Conservation (phyloP, 805 yeast species). For the Yarrowia yakushimensis region DNA sequence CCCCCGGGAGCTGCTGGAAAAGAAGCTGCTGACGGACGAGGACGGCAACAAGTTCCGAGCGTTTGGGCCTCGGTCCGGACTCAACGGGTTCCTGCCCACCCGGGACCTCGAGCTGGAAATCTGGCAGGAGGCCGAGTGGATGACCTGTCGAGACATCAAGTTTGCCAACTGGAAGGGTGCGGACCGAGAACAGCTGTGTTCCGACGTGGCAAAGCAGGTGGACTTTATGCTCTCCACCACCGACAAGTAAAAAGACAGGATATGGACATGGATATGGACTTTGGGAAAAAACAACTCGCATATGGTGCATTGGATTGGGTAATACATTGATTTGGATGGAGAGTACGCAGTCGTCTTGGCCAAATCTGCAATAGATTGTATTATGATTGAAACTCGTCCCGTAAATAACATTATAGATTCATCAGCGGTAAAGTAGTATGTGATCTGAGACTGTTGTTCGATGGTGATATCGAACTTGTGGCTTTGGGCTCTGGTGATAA, state of each 20-base stretch:
- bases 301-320: not conserved
- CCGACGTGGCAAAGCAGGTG: conserved; percentile 23
- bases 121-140: conserved; percentile 32
- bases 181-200: conserved; percentile 20
- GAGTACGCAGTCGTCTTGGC: too few species aligned
- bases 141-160: conserved; percentile 28
- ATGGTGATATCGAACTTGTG: too few species aligned
- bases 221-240: conserved; percentile 13
- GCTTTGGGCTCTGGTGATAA: too few species aligned
- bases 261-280: not conserved
- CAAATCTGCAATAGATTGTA: too few species aligned
- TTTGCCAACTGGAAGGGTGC: conserved; percentile 28
- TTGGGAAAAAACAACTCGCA: not conserved
- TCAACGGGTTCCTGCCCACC: conserved; percentile 18
- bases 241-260: not conserved
- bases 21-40: conserved; percentile 43
- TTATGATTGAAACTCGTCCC: too few species aligned
- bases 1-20: conserved; percentile 49
- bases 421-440: too few species aligned
- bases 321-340: not conserved
- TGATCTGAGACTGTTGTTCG: too few species aligned
- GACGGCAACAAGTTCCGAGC: conserved; percentile 51
- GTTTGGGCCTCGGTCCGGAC: conserved; percentile 47
- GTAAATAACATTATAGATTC: too few species aligned
- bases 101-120: conserved; percentile 29